Evolutionary conservation across 2,329 filamentous ascomycete genomes (phyloP), one percentile per base, ranked within the genome.

Genomic region (Beauveria sp.): DNA sequence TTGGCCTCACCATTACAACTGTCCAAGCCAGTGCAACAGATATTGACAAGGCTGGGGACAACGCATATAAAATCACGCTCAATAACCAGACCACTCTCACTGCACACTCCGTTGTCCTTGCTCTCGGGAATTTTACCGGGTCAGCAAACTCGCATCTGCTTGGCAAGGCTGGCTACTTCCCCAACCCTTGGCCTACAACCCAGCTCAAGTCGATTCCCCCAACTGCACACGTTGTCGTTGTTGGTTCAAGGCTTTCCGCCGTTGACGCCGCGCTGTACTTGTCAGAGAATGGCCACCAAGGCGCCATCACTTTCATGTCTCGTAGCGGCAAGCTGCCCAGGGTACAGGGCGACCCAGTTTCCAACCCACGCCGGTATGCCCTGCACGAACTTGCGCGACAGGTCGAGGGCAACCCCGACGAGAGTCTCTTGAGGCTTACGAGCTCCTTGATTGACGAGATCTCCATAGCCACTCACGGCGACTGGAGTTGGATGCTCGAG

Each of bases 401-500:
- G 48, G 53, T 61, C 1, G 60, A 57, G 40, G 24, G 24, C 48
- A 48, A 43, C 30, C 30, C 47, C 18, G 20, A 52, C 40, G 60
- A 62, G 24, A 53, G 47, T 18, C 52, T 59, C 3, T 41, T 62
- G 40, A 40, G 55, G 4, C 41, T 62, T 1, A 43, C 60, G 7
- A 62, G 55, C 40, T 30, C 41, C 5, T 18, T 62, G 6, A 34
- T 54, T 3, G 60, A 62, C n/a, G 60, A 62, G 41, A 46, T 62
- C 0, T 58, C 60, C 2, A 6, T 18, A 2, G 60, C 60, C 12
- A 62, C 55, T 12, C n/a, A 41, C 41, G 60, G 60, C 12, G 60
- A 62, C 28, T 62, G 60, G 60, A 54, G 47, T 30, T 62, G 60
- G 60, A 54, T 62, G 60, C 16, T 58, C 16, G 59, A 61, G 16